Conservation (phyloP, 768 basidiomycete genomes). For the Hemileccinum impolitum region DNA sequence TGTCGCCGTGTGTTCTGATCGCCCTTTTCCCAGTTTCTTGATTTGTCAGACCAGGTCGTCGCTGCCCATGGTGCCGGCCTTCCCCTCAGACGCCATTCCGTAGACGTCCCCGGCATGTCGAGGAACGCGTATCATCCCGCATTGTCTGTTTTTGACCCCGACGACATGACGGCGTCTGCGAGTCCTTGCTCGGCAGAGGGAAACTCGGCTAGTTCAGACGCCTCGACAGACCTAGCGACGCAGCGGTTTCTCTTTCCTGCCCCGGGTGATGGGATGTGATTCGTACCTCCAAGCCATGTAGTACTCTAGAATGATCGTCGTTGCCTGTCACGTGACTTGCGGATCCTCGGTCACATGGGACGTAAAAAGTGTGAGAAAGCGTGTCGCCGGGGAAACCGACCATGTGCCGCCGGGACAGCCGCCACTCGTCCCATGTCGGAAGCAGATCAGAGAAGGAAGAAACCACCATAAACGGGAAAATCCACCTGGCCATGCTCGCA, state of each 20-base stretch:
- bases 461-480: not conserved
- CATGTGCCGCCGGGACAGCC: constrained; percentile 9
- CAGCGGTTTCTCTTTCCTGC: constrained; percentile 19
- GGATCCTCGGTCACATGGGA: constrained; percentile 14
- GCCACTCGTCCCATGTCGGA: constrained; percentile 18
- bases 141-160: constrained; percentile 18
- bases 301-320: too few species aligned
- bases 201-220: constrained; percentile 19
- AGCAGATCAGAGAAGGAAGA: constrained; percentile 25
- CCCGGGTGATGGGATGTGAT: too few species aligned
- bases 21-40: constrained; percentile 23
- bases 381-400: not conserved
- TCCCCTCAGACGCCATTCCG: constrained; percentile 32
- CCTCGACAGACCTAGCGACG: constrained; percentile 13
- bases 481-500: too few species aligned
- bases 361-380: constrained; percentile 10
- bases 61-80: constrained; percentile 20
- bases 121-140: constrained; percentile 8
- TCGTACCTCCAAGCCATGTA: too few species aligned
- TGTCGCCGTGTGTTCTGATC: not conserved
- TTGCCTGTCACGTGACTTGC: too few species aligned
- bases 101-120: constrained; percentile 20
- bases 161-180: constrained; percentile 20
- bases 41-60: constrained; percentile 29
- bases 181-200: constrained; percentile 23